Base-by-base conservation (phyloP, 1,284 basidiomycete species). In the Psilocybe mexicana region DNA sequence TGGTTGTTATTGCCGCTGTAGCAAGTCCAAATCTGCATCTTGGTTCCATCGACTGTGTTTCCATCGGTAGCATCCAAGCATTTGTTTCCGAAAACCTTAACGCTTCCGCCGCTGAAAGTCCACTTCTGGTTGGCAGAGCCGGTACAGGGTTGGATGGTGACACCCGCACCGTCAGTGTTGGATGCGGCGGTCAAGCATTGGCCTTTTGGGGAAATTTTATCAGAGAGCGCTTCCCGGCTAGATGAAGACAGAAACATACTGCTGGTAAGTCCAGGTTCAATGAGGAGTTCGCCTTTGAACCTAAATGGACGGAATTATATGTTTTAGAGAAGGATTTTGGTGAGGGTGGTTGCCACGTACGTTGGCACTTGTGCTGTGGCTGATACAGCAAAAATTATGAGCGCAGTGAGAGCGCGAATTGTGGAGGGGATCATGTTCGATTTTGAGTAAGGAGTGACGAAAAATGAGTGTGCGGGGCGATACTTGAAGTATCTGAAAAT, bases 21-120 rank as follows among this genome's bases (percentile, higher is more conserved):
- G 65, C 81, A 83, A 18, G 73, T 76, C 76, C 74, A 80, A 46
- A 83, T 77, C 58, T 83, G 79, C 55, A 83, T 67, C 63, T 76
- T 76, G 14, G 70, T 72, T 12, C 80, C 80, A 59, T 81, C 74
- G 38, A 61, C 63, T 35, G 64, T 75, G 12, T 42, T 64, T 2
- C 81, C 80, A 23, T 68, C 63, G 0, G 71, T 67, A 24, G 82
- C 76, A 56, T 82, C 79, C 38, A 83, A 67, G 63, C 80, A 82
- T 65, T 79, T 82, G 62, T 73, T 72, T 33, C 72, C 72, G 60
- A 76, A 81, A 25, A 79, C 65, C 51, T 72, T 73, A 51, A 83
- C 70, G 47, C 61, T 67, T n/a, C 77, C 76, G 40, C 68, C 70
- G 3, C 62, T 63, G 64, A 82, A 82, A 10, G 71, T 72, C 79